Base-by-base conservation (phyloP, 495 filamentous ascomycete species). In the Aspergillus nanangensis region DNA sequence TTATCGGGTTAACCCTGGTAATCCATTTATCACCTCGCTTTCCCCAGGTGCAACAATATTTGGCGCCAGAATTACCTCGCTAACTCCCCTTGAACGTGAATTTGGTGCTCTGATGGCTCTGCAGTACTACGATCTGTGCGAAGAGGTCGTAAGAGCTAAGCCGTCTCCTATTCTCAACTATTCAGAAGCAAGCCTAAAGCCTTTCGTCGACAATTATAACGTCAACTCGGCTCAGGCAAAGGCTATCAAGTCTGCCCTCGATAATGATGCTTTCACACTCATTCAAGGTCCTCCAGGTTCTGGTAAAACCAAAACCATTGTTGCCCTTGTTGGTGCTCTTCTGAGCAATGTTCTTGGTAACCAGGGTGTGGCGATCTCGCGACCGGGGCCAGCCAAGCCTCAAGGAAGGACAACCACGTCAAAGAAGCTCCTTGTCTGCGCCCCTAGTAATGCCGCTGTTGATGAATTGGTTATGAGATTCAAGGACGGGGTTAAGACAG, bases 231-330 rank as follows among this genome's bases (percentile, higher is more conserved):
- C 91, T 4, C 93, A 98, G 57, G 88, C 90, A n/a, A 89, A 86
- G 52, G 93, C 93, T 23, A 84, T 98, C 51, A 77, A 88, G 46
- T 93, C 91, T 43, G 94, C 90, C 4, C 77, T 90, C 24, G 90
- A 92, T 52, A 96, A 96, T 53, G 91, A 96, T 65, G 93, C 86
- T 0, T 98, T 98, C 60, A 96, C 91, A 7, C 74, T 98, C 39
- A 87, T 98, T 45, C 93, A 98, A 66, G 93, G 93, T 32, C 94
- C 93, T 39, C 93, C 93, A 1, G 93, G 93, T 57, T 93, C 92
- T 3, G 93, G 93, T 57, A 98, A 98, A 67, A 98, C 93, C 0
- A 98, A 97, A 62, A 98, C 93, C 0, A 97, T 98, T 44, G 80
- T 95, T 47, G 93, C 92, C 37, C 95, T 97, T 70, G 89, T 96